phyloP scores from a whole-genome alignment of 1,284 basidiomycete species.

The Ceratobasidium sp. region DNA sequence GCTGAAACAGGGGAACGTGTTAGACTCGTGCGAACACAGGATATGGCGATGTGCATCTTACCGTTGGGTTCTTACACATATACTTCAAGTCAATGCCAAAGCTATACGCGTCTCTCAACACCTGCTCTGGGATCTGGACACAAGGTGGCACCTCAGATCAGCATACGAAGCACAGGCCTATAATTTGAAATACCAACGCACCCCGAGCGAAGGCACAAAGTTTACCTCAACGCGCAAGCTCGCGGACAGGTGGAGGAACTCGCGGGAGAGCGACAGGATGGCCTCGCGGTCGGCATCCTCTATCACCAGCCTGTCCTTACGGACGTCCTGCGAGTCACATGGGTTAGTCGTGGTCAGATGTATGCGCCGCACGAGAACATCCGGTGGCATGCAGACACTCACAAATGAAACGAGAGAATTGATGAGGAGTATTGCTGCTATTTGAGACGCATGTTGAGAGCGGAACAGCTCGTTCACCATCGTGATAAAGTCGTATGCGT shows the following conservation, averaged over 20 bases:
- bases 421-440: constrained; percentile 38
- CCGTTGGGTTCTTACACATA: constrained; percentile 39
- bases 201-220: constrained; percentile 32
- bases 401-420: constrained; percentile 44
- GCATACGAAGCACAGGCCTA: constrained; percentile 23
- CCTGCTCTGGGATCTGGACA: constrained; percentile 38
- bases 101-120: constrained; percentile 36
- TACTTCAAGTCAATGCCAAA: constrained; percentile 41
- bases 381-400: constrained; percentile 21
- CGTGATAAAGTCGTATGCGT: constrained; percentile 44
- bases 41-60: not conserved
- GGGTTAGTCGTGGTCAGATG: not conserved
- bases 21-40: not conserved
- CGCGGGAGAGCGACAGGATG: constrained; percentile 25
- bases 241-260: constrained; percentile 31
- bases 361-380: constrained; percentile 14
- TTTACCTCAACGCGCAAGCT: constrained; percentile 29
- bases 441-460: constrained; percentile 42
- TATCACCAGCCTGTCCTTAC: constrained; percentile 27
- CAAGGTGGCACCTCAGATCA: constrained; percentile 25
- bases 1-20: constrained; percentile 27
- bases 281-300: constrained; percentile 38
- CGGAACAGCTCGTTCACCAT: constrained; percentile 43
- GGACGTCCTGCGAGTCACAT: constrained; percentile 18
- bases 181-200: constrained; percentile 30